Evolutionary conservation across 805 yeast species (phyloP), one percentile per base, ranked within the genome.

Genomic region (Candida germanica): DNA sequence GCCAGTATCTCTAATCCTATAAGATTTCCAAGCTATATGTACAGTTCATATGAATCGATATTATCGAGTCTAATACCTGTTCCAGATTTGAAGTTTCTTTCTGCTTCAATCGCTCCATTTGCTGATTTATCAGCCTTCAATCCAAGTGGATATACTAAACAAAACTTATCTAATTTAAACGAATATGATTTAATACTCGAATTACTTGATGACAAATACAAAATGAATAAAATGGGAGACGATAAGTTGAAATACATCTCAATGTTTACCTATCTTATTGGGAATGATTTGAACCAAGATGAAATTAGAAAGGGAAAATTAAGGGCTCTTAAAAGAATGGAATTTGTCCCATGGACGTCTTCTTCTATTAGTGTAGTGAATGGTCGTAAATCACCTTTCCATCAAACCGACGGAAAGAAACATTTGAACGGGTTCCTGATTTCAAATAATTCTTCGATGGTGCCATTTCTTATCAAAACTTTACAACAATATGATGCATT

Each of bases 11-110:
- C 98, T 2, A 86, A 91, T 42, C 85, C 98, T 0, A 62, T 93
- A 29, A 70, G 98, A 47, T 91, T 84, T 56, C 98, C 98, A 3
- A 81, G 93, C 31, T 87, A 87, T 62, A 82, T 88, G 75, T 89
- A 86, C 68, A 85, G 83, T 53, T 87, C 95, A 3, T 63, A 84
- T 47, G 85, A 88, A 26, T 82, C 94, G 32, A 78, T 93, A 12
- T 60, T 87, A 33, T 80, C 96, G 1, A 78, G 91, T 1, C 60
- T 93, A 46, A 76, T 93, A 2, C 96, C 97, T 2, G 81, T 87
- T 0, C 95, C 83, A 6, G 87, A 83, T 46, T 75, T 77, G 39
- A 80, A 83, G 34, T 64, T 64, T 40, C 53, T 67, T 26, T 56
- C 69, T 1, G 53, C 69, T 3, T 56, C 72, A 16, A 54, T 66